Evolutionary conservation across 345 rosid species (phyloP).

Genomic region (Sonneratia alba): DNA sequence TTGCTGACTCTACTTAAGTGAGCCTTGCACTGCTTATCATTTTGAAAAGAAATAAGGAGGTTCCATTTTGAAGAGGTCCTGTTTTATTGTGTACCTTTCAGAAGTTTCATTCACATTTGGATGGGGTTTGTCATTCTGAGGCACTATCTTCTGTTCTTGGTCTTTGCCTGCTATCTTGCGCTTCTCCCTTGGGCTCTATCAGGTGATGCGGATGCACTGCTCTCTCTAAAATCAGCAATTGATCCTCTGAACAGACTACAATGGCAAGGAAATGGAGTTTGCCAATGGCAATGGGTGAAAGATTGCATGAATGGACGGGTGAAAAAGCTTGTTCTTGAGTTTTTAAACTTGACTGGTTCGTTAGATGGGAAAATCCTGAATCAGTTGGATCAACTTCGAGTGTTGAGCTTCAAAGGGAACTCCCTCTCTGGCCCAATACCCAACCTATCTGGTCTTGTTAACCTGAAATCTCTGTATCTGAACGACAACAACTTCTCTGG

Average conservation of each 20-base stretch:
- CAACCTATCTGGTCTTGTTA: conserved; percentile 46
- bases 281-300: conserved; percentile 71
- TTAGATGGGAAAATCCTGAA: conserved; percentile 40
- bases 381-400: conserved; percentile 76
- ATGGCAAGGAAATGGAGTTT: conserved; percentile 41
- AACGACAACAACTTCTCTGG: conserved; percentile 68
- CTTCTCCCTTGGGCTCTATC: conserved; percentile 44
- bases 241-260: conserved; percentile 52
- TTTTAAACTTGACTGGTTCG: conserved; percentile 52
- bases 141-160: conserved; percentile 22
- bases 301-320: conserved; percentile 71
- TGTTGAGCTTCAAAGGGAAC: conserved; percentile 80
- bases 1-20: background rate
- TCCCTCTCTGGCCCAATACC: conserved; percentile 72
- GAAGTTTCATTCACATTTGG: background rate
- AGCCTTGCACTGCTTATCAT: background rate
- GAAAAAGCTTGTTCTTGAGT: conserved; percentile 71
- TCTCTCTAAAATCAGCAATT: conserved; percentile 54
- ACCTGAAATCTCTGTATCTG: conserved; percentile 74
- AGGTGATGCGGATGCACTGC: conserved; percentile 55
- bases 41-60: conserved; percentile 1
- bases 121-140: conserved; percentile 25
- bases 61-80: background rate
- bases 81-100: background rate
- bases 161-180: conserved; percentile 12